Evolutionary conservation across 768 basidiomycete genomes (phyloP).

Genomic region (Agaricus bisporus): DNA sequence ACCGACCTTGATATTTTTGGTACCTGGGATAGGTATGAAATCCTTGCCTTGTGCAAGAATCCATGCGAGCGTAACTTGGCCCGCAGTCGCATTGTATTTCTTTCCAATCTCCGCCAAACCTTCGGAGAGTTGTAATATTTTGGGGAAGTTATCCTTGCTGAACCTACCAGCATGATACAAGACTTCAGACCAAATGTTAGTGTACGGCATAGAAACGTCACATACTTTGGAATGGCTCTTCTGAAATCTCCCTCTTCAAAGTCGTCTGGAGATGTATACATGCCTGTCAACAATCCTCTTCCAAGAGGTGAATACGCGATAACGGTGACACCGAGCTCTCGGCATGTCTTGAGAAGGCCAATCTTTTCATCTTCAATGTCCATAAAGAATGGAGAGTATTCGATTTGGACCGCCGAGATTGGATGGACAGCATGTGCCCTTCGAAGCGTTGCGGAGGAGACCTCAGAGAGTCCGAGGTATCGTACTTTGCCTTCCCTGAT

Average conservation of each 20-base stretch:
- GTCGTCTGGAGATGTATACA: slow-evolving; percentile 28
- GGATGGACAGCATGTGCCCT: slow-evolving; percentile 46
- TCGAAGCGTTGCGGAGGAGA: slow-evolving; percentile 37
- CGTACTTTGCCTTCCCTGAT: slow-evolving; percentile 35
- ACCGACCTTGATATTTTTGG: slow-evolving; percentile 30
- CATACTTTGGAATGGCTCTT: slow-evolving; percentile 24
- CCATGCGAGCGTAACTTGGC: slow-evolving; percentile 47
- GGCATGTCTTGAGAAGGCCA: slow-evolving; percentile 32
- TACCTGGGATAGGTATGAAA: slow-evolving; percentile 44
- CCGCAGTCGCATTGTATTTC: slow-evolving; percentile 34
- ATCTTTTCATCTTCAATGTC: slow-evolving; percentile 41
- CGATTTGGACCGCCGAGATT: slow-evolving; percentile 43
- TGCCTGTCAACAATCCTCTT: slow-evolving; percentile 44
- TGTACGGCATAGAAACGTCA: slow-evolving; percentile 7
- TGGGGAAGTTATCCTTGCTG: slow-evolving; percentile 38
- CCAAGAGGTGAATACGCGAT: slow-evolving; percentile 50
- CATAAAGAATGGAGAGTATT: slow-evolving; percentile 45
- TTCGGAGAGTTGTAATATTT: slow-evolving; percentile 37
- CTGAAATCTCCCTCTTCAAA: slow-evolving; percentile 37
- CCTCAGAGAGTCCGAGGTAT: slow-evolving; percentile 49
- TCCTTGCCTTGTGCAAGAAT: slow-evolving; percentile 40
- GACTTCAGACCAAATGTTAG: neutral
- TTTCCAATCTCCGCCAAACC: slow-evolving; percentile 29
- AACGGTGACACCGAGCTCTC: slow-evolving; percentile 43
- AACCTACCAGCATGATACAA: neutral